Percentiles rank a stretch among this genome's conserved stretches.
These are phyloP conservation scores for Cercospora brassicicola DNA, from an alignment of 2,329 filamentous ascomycete species.

Conservation along the genomic window DNA sequence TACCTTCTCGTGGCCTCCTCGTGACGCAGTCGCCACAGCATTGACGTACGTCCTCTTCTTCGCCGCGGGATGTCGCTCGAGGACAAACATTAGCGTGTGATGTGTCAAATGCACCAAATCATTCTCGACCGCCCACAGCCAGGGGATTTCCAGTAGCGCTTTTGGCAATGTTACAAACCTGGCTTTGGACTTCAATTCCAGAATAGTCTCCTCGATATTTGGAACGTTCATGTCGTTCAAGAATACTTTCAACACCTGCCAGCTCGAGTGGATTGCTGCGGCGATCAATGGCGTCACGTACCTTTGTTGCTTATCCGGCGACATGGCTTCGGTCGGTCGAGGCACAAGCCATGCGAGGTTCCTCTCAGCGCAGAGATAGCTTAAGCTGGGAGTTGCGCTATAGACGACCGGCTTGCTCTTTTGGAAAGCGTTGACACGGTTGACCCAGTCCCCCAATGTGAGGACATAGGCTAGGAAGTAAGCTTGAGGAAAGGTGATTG, in stretches of 20 bases:
- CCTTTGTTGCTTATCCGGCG: not conserved
- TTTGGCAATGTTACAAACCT: not conserved
- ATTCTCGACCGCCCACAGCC: too few species aligned
- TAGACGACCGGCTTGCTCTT: not conserved
- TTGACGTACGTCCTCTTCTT: too few species aligned
- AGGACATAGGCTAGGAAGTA: not conserved
- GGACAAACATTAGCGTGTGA: too few species aligned
- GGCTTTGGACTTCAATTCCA: not conserved
- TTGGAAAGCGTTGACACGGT: not conserved
- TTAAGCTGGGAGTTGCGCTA: not conserved
- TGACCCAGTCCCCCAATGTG: not conserved
- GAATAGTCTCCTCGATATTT: not conserved
- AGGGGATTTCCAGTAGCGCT: too few species aligned
- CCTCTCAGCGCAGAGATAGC: not conserved
- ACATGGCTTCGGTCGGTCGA: not conserved
- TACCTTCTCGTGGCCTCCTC: too few species aligned
- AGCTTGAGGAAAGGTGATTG: not conserved
- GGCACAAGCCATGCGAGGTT: not conserved
- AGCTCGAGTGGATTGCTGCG: not conserved
- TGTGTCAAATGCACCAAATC: too few species aligned
- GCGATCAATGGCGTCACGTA: not conserved
- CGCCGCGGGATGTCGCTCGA: too few species aligned
- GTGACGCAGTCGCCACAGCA: too few species aligned
- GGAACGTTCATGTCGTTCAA: not conserved
- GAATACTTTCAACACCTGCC: not conserved